Base-by-base conservation (phyloP, 2,329 filamentous ascomycete species). In the Davidsoniella neocaledoniae region DNA sequence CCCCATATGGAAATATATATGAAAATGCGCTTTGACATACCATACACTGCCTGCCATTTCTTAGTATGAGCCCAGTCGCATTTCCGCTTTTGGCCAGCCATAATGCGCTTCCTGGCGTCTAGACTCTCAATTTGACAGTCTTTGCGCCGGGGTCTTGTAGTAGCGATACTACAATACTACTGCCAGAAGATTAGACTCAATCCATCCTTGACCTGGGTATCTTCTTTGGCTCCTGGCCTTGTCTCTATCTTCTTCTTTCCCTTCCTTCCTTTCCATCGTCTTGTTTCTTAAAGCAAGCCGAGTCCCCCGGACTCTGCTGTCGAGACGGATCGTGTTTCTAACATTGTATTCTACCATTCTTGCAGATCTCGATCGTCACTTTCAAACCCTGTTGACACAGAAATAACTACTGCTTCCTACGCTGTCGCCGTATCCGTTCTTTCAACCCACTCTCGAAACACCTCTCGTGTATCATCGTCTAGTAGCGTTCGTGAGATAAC, bases 381-480 rank as follows among this genome's bases (percentile, higher is more conserved):
- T 48, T 26, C 40, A 48, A 48, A 48, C 46, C 25, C 38, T 40
- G 46, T 42, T 41, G 46, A 41, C 38, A 42, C 46, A 41, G 46
- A 33, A 33, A 33, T 33, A 3, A 33, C 26, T 33, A 33, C 26
- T 33, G 26, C 26, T 33, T 9, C 26, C 26, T 33, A 33, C 10
- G 26, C 26, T 33, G 26, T 33, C 10, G 26, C 26, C 26, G 26
- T 33, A 33, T 33, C 26, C 26, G 26, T 37, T 19, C 29, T 36
- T 46, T 14, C 17, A 33, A 26, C 44, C 33, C 44, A 39, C 25
- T 46, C 36, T 49, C 50, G 45, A 52, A 52, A 52, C 50, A 52
- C 50, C 17, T 33, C 26, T 33, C 26, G 26, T 33, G 26, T 33
- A 33, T 33, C 26, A 33, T 33, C 26, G 2, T 33, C 26, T 33